Percentiles rank a stretch among this genome's conserved stretches.
phyloP scores from a whole-genome alignment of 495 filamentous ascomycete genomes.

The Xylaria scruposa region DNA sequence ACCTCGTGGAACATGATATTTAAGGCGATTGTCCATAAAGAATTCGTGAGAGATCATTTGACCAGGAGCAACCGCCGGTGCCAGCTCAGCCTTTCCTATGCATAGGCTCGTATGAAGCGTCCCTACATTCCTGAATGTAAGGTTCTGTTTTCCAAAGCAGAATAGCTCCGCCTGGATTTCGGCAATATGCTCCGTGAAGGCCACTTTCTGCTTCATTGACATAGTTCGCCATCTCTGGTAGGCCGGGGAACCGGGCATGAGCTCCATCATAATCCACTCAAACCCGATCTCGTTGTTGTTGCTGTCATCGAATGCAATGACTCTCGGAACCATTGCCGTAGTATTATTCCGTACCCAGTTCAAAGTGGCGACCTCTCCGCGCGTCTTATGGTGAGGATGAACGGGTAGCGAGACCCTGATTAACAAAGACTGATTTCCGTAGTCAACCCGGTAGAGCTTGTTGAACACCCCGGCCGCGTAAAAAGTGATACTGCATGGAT shows the following conservation, averaged over 20 bases:
- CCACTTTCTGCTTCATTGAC: constrained; percentile 35
- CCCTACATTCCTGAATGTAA: constrained; percentile 40
- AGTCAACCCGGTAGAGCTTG: constrained; percentile 48
- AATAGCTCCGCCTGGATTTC: constrained; percentile 38
- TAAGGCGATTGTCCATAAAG: constrained; percentile 10
- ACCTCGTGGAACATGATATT: constrained; percentile 21
- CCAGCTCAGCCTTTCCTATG: constrained; percentile 26
- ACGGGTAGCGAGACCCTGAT: constrained; percentile 62
- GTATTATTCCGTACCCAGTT: constrained; percentile 52
- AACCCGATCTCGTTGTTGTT: constrained; percentile 56
- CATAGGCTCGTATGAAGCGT: constrained; percentile 40
- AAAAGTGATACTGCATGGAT: constrained; percentile 16
- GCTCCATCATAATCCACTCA: constrained; percentile 66
- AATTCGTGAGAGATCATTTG: constrained; percentile 6
- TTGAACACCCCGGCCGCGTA: constrained; percentile 40
- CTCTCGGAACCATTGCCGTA: constrained; percentile 56
- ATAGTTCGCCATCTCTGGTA: constrained; percentile 49
- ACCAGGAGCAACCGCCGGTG: constrained; percentile 28
- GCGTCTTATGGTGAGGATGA: constrained; percentile 57
- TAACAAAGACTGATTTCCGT: constrained; percentile 38
- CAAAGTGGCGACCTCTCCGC: constrained; percentile 63
- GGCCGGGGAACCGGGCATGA: constrained; percentile 50
- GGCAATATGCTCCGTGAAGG: constrained; percentile 42
- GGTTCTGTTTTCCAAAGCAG: constrained; percentile 21
- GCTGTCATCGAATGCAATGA: constrained; percentile 56